Conservation (phyloP, 1,284 basidiomycete genomes). For the Fomitopsis palustris region DNA sequence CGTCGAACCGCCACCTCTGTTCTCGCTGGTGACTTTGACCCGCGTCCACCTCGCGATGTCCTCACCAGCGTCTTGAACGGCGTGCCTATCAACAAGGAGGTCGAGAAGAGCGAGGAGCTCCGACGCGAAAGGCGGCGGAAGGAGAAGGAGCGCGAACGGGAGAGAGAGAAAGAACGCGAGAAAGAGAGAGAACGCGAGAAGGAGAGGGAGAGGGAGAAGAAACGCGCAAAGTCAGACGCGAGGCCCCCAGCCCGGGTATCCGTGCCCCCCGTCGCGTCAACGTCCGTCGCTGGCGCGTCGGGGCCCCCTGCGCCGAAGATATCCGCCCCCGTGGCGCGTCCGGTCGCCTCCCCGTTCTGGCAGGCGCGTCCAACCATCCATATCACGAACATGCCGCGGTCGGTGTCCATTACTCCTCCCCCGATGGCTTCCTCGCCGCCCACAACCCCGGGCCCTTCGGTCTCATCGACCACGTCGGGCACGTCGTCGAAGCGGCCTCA, state of each 20-base stretch:
- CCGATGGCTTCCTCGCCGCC: conserved; percentile 61
- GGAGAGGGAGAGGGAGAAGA: conserved; percentile 33
- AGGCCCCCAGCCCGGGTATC: conserved; percentile 17
- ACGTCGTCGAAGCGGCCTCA: conserved; percentile 74
- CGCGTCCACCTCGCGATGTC: conserved; percentile 62
- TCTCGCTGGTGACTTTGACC: conserved; percentile 70
- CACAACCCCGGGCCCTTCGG: conserved; percentile 69
- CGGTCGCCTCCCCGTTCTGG: conserved; percentile 51
- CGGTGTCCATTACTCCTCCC: conserved; percentile 71
- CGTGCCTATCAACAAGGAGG: conserved; percentile 56
- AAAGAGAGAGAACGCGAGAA: conserved; percentile 42
- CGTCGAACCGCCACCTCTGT: conserved; percentile 72
- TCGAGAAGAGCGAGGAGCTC: conserved; percentile 56
- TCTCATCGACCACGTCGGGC: conserved; percentile 67
- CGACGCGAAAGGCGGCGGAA: conserved; percentile 41
- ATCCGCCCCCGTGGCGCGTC: conserved; percentile 17
- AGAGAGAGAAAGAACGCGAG: conserved; percentile 48
- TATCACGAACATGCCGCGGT: conserved; percentile 62
- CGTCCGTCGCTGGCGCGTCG: conserved; percentile 3
- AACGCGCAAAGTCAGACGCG: conserved; percentile 27
- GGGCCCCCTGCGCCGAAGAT: conserved; percentile 11
- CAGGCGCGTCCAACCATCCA: conserved; percentile 62
- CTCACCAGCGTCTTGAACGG: conserved; percentile 75
- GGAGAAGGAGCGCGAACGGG: conserved; percentile 51
- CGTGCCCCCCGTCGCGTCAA: conserved; percentile 14